phyloP scores from a whole-genome alignment of 257 asterid species.

The Parsonsia alboflavescens region DNA sequence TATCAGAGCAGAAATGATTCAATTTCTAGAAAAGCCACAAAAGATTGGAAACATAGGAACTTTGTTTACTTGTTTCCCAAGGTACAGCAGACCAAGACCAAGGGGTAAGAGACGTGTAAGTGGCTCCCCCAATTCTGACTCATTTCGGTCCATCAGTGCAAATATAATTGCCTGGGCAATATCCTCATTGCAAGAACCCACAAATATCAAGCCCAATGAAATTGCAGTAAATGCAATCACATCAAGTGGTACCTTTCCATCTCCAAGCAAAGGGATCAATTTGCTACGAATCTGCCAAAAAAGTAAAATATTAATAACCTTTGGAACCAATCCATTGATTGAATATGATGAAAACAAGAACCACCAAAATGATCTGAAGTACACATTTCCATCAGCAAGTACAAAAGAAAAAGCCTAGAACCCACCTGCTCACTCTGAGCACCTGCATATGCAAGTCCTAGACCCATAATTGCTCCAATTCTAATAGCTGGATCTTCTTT shows the following conservation, averaged over 20 bases:
- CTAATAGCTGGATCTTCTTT: slow-evolving; percentile 64
- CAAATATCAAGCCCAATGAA: slow-evolving; percentile 78
- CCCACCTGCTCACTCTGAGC: slow-evolving; percentile 72
- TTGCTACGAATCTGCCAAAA: slow-evolving; percentile 49
- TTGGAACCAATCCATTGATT: background rate
- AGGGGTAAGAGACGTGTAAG: slow-evolving; percentile 78
- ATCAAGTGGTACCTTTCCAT: slow-evolving; percentile 70
- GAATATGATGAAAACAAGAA: background rate
- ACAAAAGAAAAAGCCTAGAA: slow-evolving; percentile 7
- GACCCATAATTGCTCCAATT: slow-evolving; percentile 97
- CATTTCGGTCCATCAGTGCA: slow-evolving; percentile 86
- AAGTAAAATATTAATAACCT: background rate
- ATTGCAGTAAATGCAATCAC: slow-evolving; percentile 88
- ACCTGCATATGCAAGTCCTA: slow-evolving; percentile 97
- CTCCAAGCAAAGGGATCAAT: slow-evolving; percentile 69
- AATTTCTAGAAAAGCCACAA: background rate
- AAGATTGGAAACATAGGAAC: background rate
- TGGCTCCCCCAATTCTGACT: slow-evolving; percentile 77
- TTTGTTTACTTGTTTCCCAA: slow-evolving; percentile 79
- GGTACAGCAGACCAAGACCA: slow-evolving; percentile 92
- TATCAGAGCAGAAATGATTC: background rate
- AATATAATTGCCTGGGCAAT: slow-evolving; percentile 80
- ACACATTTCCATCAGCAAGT: background rate
- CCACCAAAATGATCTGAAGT: background rate
- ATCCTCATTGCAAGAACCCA: slow-evolving; percentile 90